A percentile compares a stretch with the other conserved stretches of the same genome.
These are phyloP conservation scores for Salix suchowensis DNA, from an alignment of 345 rosid species.

Conservation along the genomic window DNA sequence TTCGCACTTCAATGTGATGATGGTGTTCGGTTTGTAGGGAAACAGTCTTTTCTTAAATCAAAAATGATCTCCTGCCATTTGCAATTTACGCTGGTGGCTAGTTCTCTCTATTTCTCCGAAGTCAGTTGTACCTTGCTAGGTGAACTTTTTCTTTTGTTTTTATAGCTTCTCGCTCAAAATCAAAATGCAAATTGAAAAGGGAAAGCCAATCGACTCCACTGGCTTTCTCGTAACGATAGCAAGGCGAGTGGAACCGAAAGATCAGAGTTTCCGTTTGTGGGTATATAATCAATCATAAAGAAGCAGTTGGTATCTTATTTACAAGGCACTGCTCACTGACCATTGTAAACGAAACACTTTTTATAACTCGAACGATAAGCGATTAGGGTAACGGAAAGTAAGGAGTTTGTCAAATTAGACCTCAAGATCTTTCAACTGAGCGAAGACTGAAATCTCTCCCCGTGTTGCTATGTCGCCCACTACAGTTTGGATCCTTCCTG, in stretches of 20 bases:
- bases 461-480: slow-evolving; percentile 82
- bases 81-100: not conserved
- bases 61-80: not conserved
- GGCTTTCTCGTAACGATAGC: not conserved
- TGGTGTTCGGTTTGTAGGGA: not conserved
- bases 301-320: not conserved
- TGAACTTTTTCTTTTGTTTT: not conserved
- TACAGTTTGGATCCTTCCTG: slow-evolving; percentile 75
- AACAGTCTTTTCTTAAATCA: not conserved
- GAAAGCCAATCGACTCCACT: too few relatives aligned
- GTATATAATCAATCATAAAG: not conserved
- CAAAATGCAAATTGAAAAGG: not conserved
- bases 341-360: not conserved
- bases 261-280: not conserved
- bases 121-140: not conserved
- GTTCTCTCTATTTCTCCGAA: not conserved
- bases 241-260: not conserved
- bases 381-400: not conserved
- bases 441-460: slow-evolving; percentile 69
- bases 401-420: not conserved
- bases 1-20: not conserved
- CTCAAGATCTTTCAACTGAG: slow-evolving; percentile 53
- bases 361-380: not conserved
- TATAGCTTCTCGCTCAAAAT: not conserved
- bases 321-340: too few relatives aligned